A percentile compares a stretch with the other conserved stretches of the same genome.
Conservation (phyloP, 1,284 basidiomycete genomes). For the Xanthoconium separans region DNA sequence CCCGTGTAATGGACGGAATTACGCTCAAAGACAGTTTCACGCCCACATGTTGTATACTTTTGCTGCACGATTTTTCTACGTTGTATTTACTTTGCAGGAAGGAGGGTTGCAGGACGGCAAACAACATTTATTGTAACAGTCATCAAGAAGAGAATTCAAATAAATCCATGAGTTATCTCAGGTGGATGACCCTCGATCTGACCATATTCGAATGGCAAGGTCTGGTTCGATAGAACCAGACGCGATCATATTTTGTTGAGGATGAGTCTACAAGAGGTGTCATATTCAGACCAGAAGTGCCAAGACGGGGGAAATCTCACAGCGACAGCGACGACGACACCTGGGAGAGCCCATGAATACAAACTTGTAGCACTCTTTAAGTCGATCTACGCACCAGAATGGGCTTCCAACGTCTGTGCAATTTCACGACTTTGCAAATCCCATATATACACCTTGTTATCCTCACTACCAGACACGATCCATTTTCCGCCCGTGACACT, state of each 20-base stretch:
- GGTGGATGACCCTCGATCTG: slow-evolving; percentile 44
- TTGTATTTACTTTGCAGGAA: slow-evolving; percentile 8
- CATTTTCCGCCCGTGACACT: slow-evolving; percentile 83
- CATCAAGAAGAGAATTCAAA: too few species aligned
- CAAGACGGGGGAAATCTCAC: slow-evolving; percentile 38
- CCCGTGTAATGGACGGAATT: slow-evolving; percentile 41
- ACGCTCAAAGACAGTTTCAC: neutral
- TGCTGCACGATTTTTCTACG: slow-evolving; percentile 10
- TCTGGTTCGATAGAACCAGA: slow-evolving; percentile 83
- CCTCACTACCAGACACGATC: slow-evolving; percentile 91
- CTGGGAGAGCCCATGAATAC: slow-evolving; percentile 33
- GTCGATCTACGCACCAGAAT: slow-evolving; percentile 52
- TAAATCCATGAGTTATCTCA: slow-evolving; percentile 11
- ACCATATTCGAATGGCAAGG: slow-evolving; percentile 77
- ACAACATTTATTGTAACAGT: too few species aligned
- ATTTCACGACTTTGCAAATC: slow-evolving; percentile 86
- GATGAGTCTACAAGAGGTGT: slow-evolving; percentile 61
- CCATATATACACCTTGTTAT: slow-evolving; percentile 88
- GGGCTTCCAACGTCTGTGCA: slow-evolving; percentile 76
- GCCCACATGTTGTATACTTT: slow-evolving; percentile 18
- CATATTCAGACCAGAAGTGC: slow-evolving; percentile 3
- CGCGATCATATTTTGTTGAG: slow-evolving; percentile 79
- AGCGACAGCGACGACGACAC: slow-evolving; percentile 74
- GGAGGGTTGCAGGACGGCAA: neutral
- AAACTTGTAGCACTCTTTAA: neutral